phyloP scores from a whole-genome alignment of 148 eudicot species.

The Camellia japonica region DNA sequence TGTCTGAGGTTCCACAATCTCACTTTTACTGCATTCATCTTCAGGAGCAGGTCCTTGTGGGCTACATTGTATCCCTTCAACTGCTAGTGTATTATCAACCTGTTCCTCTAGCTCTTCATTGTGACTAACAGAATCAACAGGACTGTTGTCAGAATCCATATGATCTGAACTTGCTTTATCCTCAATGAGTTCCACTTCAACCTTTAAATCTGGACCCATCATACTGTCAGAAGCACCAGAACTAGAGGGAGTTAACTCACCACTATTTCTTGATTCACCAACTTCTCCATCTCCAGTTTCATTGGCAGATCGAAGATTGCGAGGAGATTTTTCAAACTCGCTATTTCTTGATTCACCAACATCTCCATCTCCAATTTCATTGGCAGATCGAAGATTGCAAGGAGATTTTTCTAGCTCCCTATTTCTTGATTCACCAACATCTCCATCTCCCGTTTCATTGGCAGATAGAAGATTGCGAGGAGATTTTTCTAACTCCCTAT shows the following conservation, averaged over 20 bases:
- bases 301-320: constrained; percentile 22
- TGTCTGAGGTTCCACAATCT: constrained; percentile 32
- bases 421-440: constrained; percentile 22
- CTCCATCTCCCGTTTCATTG: constrained; percentile 23
- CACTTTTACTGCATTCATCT: constrained; percentile 34
- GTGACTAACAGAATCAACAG: constrained; percentile 17
- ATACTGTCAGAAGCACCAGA: constrained; percentile 13
- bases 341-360: constrained; percentile 20
- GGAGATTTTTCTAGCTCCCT: constrained; percentile 12
- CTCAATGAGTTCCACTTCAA: constrained; percentile 22
- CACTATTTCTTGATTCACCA: constrained; percentile 22
- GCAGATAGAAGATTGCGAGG: constrained; percentile 21
- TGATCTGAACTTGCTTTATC: constrained; percentile 20
- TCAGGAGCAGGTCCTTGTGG: constrained; percentile 29
- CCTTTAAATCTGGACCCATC: constrained; percentile 15
- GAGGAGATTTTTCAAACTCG: constrained; percentile 12
- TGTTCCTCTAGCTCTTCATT: constrained; percentile 27
- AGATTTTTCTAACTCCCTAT: constrained; percentile 11
- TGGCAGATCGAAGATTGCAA: constrained; percentile 22
- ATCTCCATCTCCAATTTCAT: constrained; percentile 25
- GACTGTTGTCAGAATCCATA: constrained; percentile 18
- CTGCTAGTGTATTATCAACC: constrained; percentile 15
- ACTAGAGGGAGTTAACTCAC: constrained; percentile 24
- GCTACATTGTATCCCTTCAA: constrained; percentile 23
- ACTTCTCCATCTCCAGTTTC: constrained; percentile 24